A percentile compares a stretch with the other conserved stretches of the same genome.
phyloP scores from a whole-genome alignment of 2,329 filamentous ascomycete genomes.

The Trichoderma gracile region DNA sequence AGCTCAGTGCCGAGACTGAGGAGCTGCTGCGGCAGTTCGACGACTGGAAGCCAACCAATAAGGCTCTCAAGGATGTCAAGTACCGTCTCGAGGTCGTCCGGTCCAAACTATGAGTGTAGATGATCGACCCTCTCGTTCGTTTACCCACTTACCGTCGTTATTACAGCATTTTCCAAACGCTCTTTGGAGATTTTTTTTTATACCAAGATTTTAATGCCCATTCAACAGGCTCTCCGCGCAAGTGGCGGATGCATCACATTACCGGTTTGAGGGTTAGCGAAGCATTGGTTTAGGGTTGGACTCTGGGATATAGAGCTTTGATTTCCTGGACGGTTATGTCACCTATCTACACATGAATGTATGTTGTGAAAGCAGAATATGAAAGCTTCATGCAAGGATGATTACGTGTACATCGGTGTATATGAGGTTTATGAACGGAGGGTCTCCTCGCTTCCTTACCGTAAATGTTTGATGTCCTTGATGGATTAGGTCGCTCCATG shows the following conservation, averaged over 20 bases:
- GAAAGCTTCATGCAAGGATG: neutral
- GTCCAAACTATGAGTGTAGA: slow-evolving; percentile 67
- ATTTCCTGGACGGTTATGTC: neutral
- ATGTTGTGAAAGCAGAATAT: neutral
- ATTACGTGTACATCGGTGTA: too few species aligned
- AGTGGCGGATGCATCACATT: slow-evolving; percentile 9
- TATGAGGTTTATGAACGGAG: too few species aligned
- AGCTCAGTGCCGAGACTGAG: slow-evolving; percentile 73
- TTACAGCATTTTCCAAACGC: slow-evolving; percentile 8
- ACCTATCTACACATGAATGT: neutral
- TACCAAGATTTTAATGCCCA: slow-evolving; percentile 4
- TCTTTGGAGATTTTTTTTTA: neutral
- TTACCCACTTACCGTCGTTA: neutral
- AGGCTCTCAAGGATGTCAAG: slow-evolving; percentile 93
- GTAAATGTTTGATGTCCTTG: too few species aligned
- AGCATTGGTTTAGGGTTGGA: neutral
- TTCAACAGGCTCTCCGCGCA: slow-evolving; percentile 2
- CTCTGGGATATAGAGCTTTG: neutral
- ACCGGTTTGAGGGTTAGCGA: slow-evolving; percentile 14
- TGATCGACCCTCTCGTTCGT: neutral
- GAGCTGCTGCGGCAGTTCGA: slow-evolving; percentile 86
- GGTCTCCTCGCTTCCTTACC: too few species aligned
- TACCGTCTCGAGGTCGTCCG: slow-evolving; percentile 89
- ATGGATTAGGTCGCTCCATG: too few species aligned
- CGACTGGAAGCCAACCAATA: slow-evolving; percentile 86